Evolutionary conservation across 495 filamentous ascomycete species (phyloP).

Genomic region (Xanthoparmelia taractica): DNA sequence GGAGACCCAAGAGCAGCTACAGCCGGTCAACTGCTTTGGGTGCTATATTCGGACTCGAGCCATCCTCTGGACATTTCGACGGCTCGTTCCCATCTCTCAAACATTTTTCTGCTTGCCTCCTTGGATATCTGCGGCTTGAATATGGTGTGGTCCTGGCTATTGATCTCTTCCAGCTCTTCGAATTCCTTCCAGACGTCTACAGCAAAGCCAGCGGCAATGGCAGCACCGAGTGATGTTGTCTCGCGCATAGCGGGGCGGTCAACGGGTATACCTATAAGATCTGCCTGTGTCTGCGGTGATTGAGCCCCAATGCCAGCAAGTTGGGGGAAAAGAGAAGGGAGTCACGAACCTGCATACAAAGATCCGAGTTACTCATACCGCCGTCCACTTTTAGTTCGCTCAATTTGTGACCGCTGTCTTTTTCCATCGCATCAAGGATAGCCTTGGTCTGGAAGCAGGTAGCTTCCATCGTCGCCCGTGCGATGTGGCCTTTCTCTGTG

Average conservation of each 20-base stretch:
- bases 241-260: slow-evolving; percentile 88
- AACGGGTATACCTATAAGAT: slow-evolving; percentile 81
- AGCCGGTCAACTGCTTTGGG: slow-evolving; percentile 13
- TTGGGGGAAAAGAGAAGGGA: slow-evolving; percentile 7
- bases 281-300: slow-evolving; percentile 63
- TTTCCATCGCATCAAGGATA: slow-evolving; percentile 91
- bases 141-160: slow-evolving; percentile 61
- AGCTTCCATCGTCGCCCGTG: slow-evolving; percentile 87
- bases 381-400: slow-evolving; percentile 80
- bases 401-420: slow-evolving; percentile 73
- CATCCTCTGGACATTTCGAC: slow-evolving; percentile 89
- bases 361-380: slow-evolving; percentile 86
- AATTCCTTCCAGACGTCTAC: slow-evolving; percentile 74
- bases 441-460: slow-evolving; percentile 94
- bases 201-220: slow-evolving; percentile 87
- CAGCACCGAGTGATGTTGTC: slow-evolving; percentile 88
- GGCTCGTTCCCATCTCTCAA: slow-evolving; percentile 73
- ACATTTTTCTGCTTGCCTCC: slow-evolving; percentile 59
- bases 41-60: slow-evolving; percentile 47
- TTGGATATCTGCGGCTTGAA: slow-evolving; percentile 61
- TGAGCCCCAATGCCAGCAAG: slow-evolving; percentile 9
- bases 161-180: slow-evolving; percentile 71
- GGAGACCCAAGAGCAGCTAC: slow-evolving; percentile 7
- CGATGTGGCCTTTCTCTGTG: slow-evolving; percentile 84
- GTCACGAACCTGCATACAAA: slow-evolving; percentile 76